phyloP scores from a whole-genome alignment of 495 filamentous ascomycete genomes.

The Neurospora sp. region DNA sequence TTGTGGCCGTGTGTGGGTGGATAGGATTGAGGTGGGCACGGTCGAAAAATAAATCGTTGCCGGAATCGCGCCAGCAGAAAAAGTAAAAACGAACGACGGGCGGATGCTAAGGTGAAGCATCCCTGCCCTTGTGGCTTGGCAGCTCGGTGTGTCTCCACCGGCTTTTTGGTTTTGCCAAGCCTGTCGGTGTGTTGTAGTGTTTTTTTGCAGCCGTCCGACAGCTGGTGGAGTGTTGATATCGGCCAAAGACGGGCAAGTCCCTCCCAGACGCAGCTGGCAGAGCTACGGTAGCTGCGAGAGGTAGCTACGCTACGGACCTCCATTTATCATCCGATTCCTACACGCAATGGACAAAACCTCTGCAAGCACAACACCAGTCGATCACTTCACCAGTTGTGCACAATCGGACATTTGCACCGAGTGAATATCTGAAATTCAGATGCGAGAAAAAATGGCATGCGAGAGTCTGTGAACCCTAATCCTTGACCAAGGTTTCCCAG shows the following conservation, averaged over 20 bases:
- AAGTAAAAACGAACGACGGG: background rate
- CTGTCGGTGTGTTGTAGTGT: background rate
- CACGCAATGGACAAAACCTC: background rate
- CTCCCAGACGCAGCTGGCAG: background rate
- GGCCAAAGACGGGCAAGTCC: background rate
- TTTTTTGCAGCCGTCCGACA: background rate
- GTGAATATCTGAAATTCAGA: background rate
- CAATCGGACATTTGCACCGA: background rate
- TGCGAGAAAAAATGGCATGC: background rate
- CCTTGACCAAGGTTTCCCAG: background rate
- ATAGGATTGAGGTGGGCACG: background rate
- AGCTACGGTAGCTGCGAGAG: background rate
- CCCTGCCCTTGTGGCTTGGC: background rate
- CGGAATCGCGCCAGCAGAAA: background rate
- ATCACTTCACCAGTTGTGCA: background rate
- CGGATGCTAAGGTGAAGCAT: background rate
- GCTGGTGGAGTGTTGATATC: background rate
- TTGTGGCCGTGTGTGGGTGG: background rate
- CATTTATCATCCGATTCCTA: background rate
- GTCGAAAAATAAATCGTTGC: background rate
- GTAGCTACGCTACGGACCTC: background rate
- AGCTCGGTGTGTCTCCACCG: background rate
- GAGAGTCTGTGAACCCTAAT: background rate
- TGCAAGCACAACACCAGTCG: background rate
- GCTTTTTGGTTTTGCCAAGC: background rate